Evolutionary conservation across 2,329 filamentous ascomycete species (phyloP), one percentile per base, ranked within the genome.

Genomic region (Fusarium mundagurra): DNA sequence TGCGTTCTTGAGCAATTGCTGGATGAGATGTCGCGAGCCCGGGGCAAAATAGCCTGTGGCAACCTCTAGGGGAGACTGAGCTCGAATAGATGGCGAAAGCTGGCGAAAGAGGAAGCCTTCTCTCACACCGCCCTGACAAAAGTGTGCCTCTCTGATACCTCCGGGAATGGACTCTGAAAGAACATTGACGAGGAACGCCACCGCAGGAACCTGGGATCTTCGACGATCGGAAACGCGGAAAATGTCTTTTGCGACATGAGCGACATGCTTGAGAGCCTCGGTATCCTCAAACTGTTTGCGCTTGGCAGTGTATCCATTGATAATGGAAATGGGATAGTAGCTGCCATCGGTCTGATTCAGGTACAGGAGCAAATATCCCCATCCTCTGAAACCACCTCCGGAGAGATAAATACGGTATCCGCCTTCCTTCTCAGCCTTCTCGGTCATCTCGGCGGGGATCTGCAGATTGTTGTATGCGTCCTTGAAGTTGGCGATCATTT

Each of bases 51-150:
- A 85, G 20, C 79, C 77, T 0, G 91, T 93, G 3, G 90, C 90
- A 1, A 90, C 88, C 17, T 90, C 83, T 2, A 93, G 81, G 1
- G 92, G 91, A 64, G 89, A 83, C 67, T 90, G 84, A 3, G 82
- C 82, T 53, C 89, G 86, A 14, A 88, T 81, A 1, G 83, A 78
- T 0, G 82, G 75, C 0, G 84, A 71, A 13, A 93, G 85, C 45
- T 83, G 84, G 17, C 86, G 83, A 80, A 91, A 94, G 3, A 93
- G 83, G 64, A 88, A 88, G 0, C 92, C 92, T 82, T 93, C 92
- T 36, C 92, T 84, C 6, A 93, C 91, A 9, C 92, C 92, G 24
- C 92, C 92, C 78, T 94, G 92, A 69, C 91, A 92, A 82, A 94
- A 94, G 38, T 89, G 87, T 5, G 92, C 89, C 41, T 87, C 85